phyloP scores from a whole-genome alignment of 345 rosid species.

The Iberis pinnata region DNA sequence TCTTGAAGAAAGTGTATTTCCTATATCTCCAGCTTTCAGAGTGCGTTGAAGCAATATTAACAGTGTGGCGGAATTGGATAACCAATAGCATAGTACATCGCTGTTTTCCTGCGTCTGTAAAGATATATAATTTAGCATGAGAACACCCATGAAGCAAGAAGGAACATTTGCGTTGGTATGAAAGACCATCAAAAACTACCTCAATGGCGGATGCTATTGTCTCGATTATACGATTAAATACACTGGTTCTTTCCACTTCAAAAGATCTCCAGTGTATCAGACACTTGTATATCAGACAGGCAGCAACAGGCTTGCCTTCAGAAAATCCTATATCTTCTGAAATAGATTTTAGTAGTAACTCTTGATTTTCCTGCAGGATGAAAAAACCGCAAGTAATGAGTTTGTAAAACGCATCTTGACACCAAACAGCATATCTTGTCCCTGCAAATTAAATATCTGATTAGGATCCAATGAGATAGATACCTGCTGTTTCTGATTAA shows the following conservation, averaged over 20 bases:
- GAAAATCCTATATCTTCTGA: constrained; percentile 84
- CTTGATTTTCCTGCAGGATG: constrained; percentile 75
- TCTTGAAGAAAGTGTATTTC: constrained; percentile 53
- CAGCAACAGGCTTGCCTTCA: constrained; percentile 84
- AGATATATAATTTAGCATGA: constrained; percentile 23
- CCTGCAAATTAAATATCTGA: constrained; percentile 2
- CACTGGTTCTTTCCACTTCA: constrained; percentile 79
- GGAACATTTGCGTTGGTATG: constrained; percentile 15
- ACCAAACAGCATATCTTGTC: not conserved
- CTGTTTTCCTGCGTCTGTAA: constrained; percentile 68
- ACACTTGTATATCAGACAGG: constrained; percentile 82
- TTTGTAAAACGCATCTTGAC: constrained; percentile 15
- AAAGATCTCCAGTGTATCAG: constrained; percentile 94
- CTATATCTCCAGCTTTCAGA: constrained; percentile 58
- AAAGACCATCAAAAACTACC: constrained; percentile 36
- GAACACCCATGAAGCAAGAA: constrained; percentile 12
- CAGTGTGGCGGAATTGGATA: constrained; percentile 81
- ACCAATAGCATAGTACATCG: constrained; percentile 80
- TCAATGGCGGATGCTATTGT: constrained; percentile 74
- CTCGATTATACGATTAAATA: constrained; percentile 83
- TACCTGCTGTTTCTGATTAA: constrained; percentile 94
- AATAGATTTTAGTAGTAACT: constrained; percentile 70
- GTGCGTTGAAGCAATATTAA: constrained; percentile 77
- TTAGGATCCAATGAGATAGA: constrained; percentile 14
- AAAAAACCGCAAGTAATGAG: constrained; percentile 9